Evolutionary conservation across 352 stramenopile species (phyloP), one percentile per base, ranked within the genome.

Genomic region (Thalassiosira hispida): DNA sequence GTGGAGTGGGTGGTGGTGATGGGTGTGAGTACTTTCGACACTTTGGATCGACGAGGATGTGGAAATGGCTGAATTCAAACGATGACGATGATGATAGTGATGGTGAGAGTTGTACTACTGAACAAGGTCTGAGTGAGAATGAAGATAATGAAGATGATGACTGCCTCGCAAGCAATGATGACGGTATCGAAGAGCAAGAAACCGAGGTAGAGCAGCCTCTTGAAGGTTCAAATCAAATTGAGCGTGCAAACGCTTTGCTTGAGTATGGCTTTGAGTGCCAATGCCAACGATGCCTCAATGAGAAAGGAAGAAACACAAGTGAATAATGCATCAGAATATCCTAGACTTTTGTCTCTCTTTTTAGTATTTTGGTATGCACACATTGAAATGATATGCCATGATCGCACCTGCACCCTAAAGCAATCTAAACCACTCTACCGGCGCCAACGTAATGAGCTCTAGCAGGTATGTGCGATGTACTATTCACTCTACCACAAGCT

Each of bases 221-320:
- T 27, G 72, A 75, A 61, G 73, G 73, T 12, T 68, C 35, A 7
- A 40, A 63, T 52, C 12, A 35, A 31, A 64, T 5, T 9, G 47
- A 71, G 11, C 18, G 73, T 46, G 40, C 35, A n/a, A 73, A 53
- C 44, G 59, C 47, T 20, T 62, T 82, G 23, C 0, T 68, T 46
- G 74, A 65, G 27, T 82, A 78, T 61, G 74, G 60, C 14, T 82
- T 82, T 78, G 16, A 61, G 31, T 82, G 74, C 20, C 14, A 61
- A 55, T 82, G 73, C 27, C 33, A 51, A 55, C 29, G 14, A 35
- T 71, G 68, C 33, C n/a, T n/a, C n/a, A n/a, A n/a, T n/a, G n/a
- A n/a, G n/a, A n/a, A n/a, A n/a, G n/a, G n/a, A n/a, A n/a, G n/a
- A n/a, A n/a, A n/a, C n/a, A n/a, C n/a, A n/a, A n/a, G n/a, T n/a